These are phyloP conservation scores for Trifolium subterraneum DNA, from an alignment of 306 rosid genomes.

Conservation along the genomic window DNA sequence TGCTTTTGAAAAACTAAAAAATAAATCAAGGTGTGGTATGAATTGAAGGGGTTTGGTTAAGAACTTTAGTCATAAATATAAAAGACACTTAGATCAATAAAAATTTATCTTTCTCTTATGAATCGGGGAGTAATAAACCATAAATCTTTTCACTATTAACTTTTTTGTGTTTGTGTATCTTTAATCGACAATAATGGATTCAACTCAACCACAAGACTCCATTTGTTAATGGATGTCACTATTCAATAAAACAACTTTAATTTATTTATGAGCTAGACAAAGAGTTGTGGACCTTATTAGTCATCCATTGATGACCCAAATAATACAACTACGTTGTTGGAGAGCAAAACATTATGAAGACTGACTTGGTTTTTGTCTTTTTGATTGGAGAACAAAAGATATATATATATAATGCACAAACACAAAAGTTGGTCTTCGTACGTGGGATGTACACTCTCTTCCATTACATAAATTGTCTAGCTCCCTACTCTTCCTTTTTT, in stretches of 20 bases:
- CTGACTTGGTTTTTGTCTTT: constrained; percentile 19
- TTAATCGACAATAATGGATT: constrained; percentile 32
- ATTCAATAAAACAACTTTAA: constrained; percentile 29
- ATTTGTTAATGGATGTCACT: constrained; percentile 52
- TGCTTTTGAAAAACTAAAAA: no score
- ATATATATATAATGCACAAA: constrained; percentile 31
- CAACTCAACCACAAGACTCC: constrained; percentile 41
- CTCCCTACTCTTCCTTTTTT: constrained; percentile 46
- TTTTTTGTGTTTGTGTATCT: background rate
- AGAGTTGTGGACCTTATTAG: constrained; percentile 46
- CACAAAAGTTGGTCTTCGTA: constrained; percentile 55
- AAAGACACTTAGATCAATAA: no score
- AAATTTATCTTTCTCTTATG: no score
- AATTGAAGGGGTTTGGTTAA: no score
- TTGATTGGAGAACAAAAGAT: constrained; percentile 25
- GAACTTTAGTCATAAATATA: no score
- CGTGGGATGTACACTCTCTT: constrained; percentile 71
- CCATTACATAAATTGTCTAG: constrained; percentile 54
- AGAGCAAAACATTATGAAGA: constrained; percentile 36
- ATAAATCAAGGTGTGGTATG: no score
- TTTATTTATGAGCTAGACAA: constrained; percentile 39
- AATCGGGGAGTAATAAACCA: no score
- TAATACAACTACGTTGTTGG: constrained; percentile 33
- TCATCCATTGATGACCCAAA: constrained; percentile 38
- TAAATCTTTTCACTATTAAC: background rate